These are phyloP conservation scores for Plantago ovata DNA, from an alignment of 257 asterid species.

Conservation along the genomic window DNA sequence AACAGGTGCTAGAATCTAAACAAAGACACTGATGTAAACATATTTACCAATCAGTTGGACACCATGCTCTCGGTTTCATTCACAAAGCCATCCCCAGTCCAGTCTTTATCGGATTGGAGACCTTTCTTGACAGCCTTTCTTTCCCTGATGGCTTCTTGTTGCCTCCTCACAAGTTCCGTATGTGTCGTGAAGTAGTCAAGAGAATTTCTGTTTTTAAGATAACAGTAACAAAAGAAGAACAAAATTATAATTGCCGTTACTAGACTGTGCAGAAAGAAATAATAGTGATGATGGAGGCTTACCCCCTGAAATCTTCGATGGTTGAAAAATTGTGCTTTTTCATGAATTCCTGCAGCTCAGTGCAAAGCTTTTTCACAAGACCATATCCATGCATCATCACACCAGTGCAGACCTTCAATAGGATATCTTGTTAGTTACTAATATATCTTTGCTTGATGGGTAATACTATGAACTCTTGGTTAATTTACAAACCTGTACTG, in stretches of 20 bases:
- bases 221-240: too few species aligned
- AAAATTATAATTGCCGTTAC: background rate
- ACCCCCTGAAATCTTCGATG: slow-evolving; percentile 85
- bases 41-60: slow-evolving; percentile 45
- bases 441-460: background rate
- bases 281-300: slow-evolving; percentile 4
- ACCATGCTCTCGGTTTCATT: slow-evolving; percentile 91
- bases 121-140: slow-evolving; percentile 78
- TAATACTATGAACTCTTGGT: too few species aligned
- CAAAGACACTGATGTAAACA: background rate
- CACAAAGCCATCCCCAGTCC: slow-evolving; percentile 97
- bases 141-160: slow-evolving; percentile 63
- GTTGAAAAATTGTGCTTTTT: slow-evolving; percentile 68
- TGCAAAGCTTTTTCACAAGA: slow-evolving; percentile 71
- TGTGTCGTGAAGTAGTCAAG: slow-evolving; percentile 75
- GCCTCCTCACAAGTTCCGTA: slow-evolving; percentile 58
- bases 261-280: background rate
- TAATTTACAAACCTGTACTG: slow-evolving; percentile 70
- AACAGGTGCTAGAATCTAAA: too few species aligned
- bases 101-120: slow-evolving; percentile 79
- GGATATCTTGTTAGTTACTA: slow-evolving; percentile 13
- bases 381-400: slow-evolving; percentile 97
- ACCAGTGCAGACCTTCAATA: slow-evolving; percentile 77
- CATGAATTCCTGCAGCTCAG: slow-evolving; percentile 87
- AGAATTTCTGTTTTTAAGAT: slow-evolving; percentile 41